Conservation (phyloP, 306 rosid species). For the Mimosa pudica region DNA sequence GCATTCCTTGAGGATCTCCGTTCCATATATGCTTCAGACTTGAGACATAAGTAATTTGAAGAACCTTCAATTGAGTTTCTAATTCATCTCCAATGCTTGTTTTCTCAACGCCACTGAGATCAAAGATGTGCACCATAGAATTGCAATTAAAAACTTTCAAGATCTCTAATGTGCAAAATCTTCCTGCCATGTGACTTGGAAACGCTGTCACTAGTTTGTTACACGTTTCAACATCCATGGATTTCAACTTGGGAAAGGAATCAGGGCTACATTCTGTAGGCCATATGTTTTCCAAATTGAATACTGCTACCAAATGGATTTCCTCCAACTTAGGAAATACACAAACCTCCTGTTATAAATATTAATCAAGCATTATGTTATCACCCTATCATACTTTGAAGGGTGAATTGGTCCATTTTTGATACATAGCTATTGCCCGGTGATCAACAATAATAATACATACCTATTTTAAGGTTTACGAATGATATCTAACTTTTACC, state of each 20-base stretch:
- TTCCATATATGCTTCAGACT: constrained; percentile 31
- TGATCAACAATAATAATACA: too few species aligned
- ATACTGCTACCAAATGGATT: constrained; percentile 14
- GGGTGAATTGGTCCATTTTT: too few species aligned
- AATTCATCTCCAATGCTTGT: background rate
- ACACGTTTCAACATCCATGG: constrained; percentile 2
- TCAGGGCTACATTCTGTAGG: background rate
- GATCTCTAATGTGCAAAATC: background rate
- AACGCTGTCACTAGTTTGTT: constrained; percentile 2
- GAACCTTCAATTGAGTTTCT: background rate
- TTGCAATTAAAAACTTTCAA: background rate
- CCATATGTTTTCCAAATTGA: constrained; percentile 10
- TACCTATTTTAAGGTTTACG: too few species aligned
- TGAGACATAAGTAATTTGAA: background rate
- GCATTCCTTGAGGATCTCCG: background rate
- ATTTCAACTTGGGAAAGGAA: constrained; percentile 6
- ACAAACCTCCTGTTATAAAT: background rate
- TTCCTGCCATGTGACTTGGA: constrained; percentile 4
- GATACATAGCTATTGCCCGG: too few species aligned
- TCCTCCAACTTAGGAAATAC: constrained; percentile 20
- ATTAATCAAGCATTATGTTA: background rate
- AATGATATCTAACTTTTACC: too few species aligned
- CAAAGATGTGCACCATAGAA: background rate
- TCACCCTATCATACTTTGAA: background rate
- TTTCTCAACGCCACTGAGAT: background rate